Evolutionary conservation across 1,284 basidiomycete genomes (phyloP), one percentile per base, ranked within the genome.

Genomic region (Rhodotorula glutinis): DNA sequence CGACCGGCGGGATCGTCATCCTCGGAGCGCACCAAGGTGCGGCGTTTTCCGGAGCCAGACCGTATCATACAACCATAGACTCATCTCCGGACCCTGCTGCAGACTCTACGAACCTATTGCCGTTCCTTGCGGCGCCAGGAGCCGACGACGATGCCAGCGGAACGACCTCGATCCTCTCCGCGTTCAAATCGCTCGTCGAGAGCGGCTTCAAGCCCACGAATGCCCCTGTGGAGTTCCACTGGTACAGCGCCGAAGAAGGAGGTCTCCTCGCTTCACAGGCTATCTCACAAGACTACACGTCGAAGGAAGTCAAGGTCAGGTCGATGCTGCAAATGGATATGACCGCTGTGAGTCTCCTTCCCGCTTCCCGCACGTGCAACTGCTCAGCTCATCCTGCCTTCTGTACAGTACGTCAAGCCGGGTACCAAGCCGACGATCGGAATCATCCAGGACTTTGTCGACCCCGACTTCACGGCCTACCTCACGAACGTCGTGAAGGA

Each of bases 221-320:
- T 54, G 85, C 85, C 62, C 84, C 90, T 25, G 85, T 98, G 65
- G 93, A 98, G 78, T 95, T 97, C 79, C 93, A 96, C 78, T 98
- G 90, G 88, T 44, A 69, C 69, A 57, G 52, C 5, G 74, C 74
- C 17, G 75, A 76, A 62, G 75, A 75, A 41, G 74, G 75, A 27
- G 95, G 95, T n/a, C 84, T 98, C 43, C 87, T 98, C 62, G 95
- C 95, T 51, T 92, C 90, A 52, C 92, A 96, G 78, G 94, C 91
- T 16, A 86, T 98, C 55, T 93, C 92, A 41, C 82, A 84, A 74
- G 82, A 84, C 62, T 98, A 98, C 77, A 70, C 66, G 1, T 19
- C 27, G 9, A 43, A 44, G 19, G 66, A 67, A 16, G 61, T 71
- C 57, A 58, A 54, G 10, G 70, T 75, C 16, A 66, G 74, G 21